Conservation (phyloP, 129 eudicot genomes). For the Flaveria brownii region DNA sequence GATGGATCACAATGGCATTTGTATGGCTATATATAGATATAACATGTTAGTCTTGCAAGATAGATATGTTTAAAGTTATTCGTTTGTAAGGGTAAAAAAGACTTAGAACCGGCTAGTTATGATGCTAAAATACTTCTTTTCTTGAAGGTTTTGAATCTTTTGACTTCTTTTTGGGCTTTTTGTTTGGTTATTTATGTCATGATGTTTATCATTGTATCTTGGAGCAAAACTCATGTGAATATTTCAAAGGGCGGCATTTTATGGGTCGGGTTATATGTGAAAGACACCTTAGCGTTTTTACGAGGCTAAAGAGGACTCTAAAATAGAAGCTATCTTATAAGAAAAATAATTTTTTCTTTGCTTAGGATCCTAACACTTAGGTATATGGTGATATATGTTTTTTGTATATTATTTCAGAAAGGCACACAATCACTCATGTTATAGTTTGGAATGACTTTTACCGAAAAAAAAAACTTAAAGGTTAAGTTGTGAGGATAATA, state of each 20-base stretch:
- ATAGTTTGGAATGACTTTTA: too few species aligned
- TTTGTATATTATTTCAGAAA: too few species aligned
- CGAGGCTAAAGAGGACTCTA: too few species aligned
- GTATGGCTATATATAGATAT: constrained; percentile 28
- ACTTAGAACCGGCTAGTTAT: constrained; percentile 9
- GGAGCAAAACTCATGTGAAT: constrained; percentile 30
- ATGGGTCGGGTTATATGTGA: neutral
- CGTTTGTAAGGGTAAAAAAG: constrained; percentile 16
- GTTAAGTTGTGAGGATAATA: too few species aligned
- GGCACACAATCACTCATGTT: too few species aligned
- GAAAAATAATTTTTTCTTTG: too few species aligned
- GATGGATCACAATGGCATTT: constrained; percentile 5
- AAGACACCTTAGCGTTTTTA: too few species aligned
- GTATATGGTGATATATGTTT: too few species aligned
- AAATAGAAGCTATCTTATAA: too few species aligned
- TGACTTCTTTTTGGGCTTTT: constrained; percentile 14
- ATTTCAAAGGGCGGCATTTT: neutral
- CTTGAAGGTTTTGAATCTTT: constrained; percentile 13
- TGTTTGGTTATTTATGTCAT: constrained; percentile 23
- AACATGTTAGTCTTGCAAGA: neutral
- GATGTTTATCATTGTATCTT: constrained; percentile 19
- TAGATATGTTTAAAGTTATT: constrained; percentile 25
- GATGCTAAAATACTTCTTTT: constrained; percentile 21
- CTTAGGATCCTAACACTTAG: too few species aligned
- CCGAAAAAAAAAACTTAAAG: too few species aligned